A percentile compares a stretch with the other conserved stretches of the same genome.
Conservation (phyloP, 495 filamentous ascomycete genomes). For the Usnea hakonensis region DNA sequence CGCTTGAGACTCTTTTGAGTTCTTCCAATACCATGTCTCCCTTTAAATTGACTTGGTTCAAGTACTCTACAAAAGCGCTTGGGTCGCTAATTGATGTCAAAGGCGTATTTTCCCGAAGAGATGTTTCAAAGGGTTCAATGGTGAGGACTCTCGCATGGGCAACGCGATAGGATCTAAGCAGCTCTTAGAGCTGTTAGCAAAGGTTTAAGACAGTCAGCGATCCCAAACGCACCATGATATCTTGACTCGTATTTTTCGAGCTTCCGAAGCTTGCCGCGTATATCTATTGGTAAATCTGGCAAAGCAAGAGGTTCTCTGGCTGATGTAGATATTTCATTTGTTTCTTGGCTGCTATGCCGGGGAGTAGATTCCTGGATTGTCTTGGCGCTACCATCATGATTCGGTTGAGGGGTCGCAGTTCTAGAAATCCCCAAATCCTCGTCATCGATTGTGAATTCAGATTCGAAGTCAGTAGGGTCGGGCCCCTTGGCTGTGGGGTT, state of each 20-base stretch:
- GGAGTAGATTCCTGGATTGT: not conserved
- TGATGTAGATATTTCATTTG: constrained; percentile 5
- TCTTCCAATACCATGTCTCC: constrained; percentile 88
- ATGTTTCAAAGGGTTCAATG: constrained; percentile 89
- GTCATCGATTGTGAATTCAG: constrained; percentile 73
- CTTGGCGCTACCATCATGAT: constrained; percentile 25
- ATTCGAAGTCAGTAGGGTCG: constrained; percentile 78
- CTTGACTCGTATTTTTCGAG: constrained; percentile 79
- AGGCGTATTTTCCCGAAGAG: constrained; percentile 83
- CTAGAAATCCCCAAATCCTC: constrained; percentile 46
- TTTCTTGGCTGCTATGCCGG: constrained; percentile 14
- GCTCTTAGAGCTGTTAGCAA: constrained; percentile 47
- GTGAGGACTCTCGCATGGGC: constrained; percentile 76
- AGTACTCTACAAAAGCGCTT: constrained; percentile 78
- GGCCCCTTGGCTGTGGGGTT: constrained; percentile 48
- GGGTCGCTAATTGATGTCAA: constrained; percentile 81
- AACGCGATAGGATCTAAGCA: constrained; percentile 82
- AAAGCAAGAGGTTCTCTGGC: constrained; percentile 24
- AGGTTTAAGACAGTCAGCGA: not conserved
- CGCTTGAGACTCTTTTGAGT: constrained; percentile 74
- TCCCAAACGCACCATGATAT: constrained; percentile 60
- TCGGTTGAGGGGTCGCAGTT: constrained; percentile 42
- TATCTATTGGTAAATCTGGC: constrained; percentile 64
- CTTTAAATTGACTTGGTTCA: constrained; percentile 81
- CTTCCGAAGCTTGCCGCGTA: constrained; percentile 54